Conservation (phyloP, 2,329 filamentous ascomycete genomes). For the Fusarium albidum region DNA sequence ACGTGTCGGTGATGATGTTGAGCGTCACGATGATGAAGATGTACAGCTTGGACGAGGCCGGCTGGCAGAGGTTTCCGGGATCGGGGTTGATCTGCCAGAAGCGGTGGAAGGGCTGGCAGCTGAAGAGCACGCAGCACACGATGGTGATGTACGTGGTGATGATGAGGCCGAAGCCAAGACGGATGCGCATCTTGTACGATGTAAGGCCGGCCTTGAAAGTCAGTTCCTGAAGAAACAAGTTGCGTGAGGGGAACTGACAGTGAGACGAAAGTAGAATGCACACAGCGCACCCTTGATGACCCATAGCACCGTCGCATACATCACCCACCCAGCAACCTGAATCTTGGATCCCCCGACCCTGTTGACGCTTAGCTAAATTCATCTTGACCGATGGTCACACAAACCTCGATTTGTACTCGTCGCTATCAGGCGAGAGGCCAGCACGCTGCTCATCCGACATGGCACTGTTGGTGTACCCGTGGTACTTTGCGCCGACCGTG, state of each 20-base stretch:
- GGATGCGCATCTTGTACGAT: slow-evolving; percentile 37
- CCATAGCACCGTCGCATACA: slow-evolving; percentile 61
- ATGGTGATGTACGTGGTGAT: slow-evolving; percentile 45
- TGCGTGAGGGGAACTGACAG: slow-evolving; percentile 45
- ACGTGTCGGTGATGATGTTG: slow-evolving; percentile 51
- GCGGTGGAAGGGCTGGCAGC: slow-evolving; percentile 46
- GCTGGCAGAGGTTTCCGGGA: slow-evolving; percentile 51
- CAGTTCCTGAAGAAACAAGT: slow-evolving; percentile 36
- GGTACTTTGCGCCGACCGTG: slow-evolving; percentile 49
- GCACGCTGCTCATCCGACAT: slow-evolving; percentile 58
- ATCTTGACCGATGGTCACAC: background rate
- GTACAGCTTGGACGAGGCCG: slow-evolving; percentile 50
- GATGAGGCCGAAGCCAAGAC: slow-evolving; percentile 46
- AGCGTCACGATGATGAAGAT: slow-evolving; percentile 47
- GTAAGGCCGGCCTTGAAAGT: slow-evolving; percentile 35
- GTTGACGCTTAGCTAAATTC: slow-evolving; percentile 23
- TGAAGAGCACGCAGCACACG: slow-evolving; percentile 44
- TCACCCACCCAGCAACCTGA: slow-evolving; percentile 60
- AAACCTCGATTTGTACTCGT: slow-evolving; percentile 48
- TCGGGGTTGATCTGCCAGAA: slow-evolving; percentile 54
- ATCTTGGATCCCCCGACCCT: slow-evolving; percentile 61
- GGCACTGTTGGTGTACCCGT: slow-evolving; percentile 57
- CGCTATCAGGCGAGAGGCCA: slow-evolving; percentile 48
- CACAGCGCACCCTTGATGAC: slow-evolving; percentile 60
- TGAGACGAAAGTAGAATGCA: slow-evolving; percentile 61